A percentile compares a stretch with the other conserved stretches of the same genome.
phyloP scores from a whole-genome alignment of 176 grass and related monocot genomes.

The Rhipidocladum racemiflorum region DNA sequence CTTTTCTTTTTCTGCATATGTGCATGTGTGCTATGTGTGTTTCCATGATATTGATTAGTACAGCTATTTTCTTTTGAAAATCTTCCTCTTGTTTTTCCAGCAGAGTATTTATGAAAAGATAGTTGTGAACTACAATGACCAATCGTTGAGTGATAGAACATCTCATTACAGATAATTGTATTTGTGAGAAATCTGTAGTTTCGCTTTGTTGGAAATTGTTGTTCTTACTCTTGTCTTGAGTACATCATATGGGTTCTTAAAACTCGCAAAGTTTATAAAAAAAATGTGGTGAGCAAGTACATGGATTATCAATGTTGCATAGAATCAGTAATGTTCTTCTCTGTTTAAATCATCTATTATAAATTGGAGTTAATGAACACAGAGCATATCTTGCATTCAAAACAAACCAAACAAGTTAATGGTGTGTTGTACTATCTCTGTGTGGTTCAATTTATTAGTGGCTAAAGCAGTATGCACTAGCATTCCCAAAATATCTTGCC shows the following conservation, averaged over 20 bases:
- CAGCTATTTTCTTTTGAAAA: neutral
- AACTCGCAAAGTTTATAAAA: neutral
- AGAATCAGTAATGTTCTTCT: neutral
- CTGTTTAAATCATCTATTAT: neutral
- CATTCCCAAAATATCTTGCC: neutral
- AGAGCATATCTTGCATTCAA: conserved; percentile 1
- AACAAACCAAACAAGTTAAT: neutral
- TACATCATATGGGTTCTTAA: neutral
- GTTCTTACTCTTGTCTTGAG: neutral
- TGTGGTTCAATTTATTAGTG: neutral
- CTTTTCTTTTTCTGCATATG: neutral
- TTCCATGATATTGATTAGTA: neutral
- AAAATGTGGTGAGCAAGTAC: neutral
- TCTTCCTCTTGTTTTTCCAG: neutral
- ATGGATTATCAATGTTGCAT: neutral
- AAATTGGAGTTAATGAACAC: conserved; percentile 3
- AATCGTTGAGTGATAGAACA: neutral
- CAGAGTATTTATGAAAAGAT: conserved; percentile 8
- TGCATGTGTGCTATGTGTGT: neutral
- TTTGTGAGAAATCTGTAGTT: neutral
- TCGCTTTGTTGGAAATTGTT: neutral
- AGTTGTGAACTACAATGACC: neutral
- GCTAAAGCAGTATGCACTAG: neutral
- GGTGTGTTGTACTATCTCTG: too few species aligned
- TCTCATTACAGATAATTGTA: neutral